These are phyloP conservation scores for Urtica urens DNA, from an alignment of 306 rosid species.

Conservation along the genomic window DNA sequence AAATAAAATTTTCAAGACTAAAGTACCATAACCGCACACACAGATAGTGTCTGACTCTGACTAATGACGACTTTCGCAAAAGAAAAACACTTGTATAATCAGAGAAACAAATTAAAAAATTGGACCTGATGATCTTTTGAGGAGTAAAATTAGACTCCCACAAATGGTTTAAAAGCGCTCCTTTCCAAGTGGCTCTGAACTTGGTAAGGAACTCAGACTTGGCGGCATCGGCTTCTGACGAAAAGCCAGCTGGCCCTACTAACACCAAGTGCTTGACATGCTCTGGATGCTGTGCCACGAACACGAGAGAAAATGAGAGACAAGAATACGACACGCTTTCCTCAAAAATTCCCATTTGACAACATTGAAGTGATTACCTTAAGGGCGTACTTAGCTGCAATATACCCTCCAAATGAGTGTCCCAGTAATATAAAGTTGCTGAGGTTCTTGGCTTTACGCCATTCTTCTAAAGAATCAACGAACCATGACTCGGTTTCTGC, in stretches of 20 bases:
- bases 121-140: slow-evolving; percentile 61
- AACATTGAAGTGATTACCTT: slow-evolving; percentile 47
- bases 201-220: slow-evolving; percentile 41
- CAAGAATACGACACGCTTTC: slow-evolving; percentile 1
- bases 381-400: slow-evolving; percentile 86
- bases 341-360: slow-evolving; percentile 9
- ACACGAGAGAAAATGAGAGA: slow-evolving; percentile 20
- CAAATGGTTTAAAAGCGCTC: slow-evolving; percentile 64
- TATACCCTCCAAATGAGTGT: slow-evolving; percentile 96
- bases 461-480: slow-evolving; percentile 89
- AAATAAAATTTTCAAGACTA: no score
- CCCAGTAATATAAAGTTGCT: slow-evolving; percentile 79
- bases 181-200: slow-evolving; percentile 85
- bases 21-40: no score
- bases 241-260: slow-evolving; percentile 82
- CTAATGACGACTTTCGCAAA: no score
- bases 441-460: slow-evolving; percentile 93
- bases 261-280: slow-evolving; percentile 77
- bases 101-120: neutral
- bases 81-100: no score
- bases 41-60: no score
- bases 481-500: slow-evolving; percentile 98
- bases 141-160: slow-evolving; percentile 99
- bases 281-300: slow-evolving; percentile 80
- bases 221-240: slow-evolving; percentile 41